phyloP scores from a whole-genome alignment of 2,329 filamentous ascomycete genomes.

The Xylaria sp. region DNA sequence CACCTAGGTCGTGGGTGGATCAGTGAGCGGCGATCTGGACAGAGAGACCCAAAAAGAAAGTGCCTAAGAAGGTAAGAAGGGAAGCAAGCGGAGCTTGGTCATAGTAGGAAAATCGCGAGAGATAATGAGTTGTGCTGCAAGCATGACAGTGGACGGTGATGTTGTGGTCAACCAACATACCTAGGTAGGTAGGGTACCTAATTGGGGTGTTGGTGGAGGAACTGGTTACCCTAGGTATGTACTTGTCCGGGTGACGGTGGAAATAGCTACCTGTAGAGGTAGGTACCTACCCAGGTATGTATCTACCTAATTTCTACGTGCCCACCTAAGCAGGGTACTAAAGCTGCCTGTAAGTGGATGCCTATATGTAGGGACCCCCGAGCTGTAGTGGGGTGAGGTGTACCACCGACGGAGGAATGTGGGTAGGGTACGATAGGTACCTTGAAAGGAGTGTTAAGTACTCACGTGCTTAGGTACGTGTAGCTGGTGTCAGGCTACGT shows the following conservation, averaged over 20 bases:
- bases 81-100: neutral
- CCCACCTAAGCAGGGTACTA: neutral
- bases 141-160: neutral
- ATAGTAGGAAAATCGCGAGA: neutral
- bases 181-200: neutral
- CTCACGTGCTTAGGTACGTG: neutral
- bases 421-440: neutral
- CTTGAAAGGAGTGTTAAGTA: too few relatives aligned
- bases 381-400: neutral
- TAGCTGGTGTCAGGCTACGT: neutral
- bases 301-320: too few relatives aligned
- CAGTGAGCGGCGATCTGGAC: neutral
- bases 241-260: neutral
- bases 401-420: neutral
- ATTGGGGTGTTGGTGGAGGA: slow-evolving; percentile 26
- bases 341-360: too few relatives aligned
- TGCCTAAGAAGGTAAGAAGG: neutral
- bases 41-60: neutral
- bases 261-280: neutral
- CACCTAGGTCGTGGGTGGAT: neutral
- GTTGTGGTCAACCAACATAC: neutral
- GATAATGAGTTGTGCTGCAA: neutral
- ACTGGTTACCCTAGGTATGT: slow-evolving; percentile 12
- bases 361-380: too few relatives aligned
- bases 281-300: neutral